Conservation (phyloP, 139 green algal species). For the Chlorella vulgaris region DNA sequence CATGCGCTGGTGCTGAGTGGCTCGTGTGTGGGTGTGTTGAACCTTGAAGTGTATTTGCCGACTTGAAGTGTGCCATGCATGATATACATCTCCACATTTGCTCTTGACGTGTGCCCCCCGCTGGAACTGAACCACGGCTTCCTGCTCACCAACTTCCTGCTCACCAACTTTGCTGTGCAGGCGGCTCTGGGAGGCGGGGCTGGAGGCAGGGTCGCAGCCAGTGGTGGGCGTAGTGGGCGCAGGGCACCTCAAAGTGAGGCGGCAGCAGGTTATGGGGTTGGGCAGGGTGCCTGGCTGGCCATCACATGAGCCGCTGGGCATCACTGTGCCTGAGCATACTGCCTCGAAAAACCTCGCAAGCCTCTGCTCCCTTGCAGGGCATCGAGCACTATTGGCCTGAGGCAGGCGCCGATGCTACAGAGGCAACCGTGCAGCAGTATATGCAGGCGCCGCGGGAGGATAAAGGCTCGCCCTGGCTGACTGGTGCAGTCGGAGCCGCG, state of each 20-base stretch:
- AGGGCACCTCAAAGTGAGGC: conserved; percentile 38
- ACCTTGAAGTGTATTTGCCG: too few relatives aligned
- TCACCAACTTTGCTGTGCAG: too few relatives aligned
- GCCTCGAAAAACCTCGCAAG: too few relatives aligned
- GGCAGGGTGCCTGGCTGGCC: background rate
- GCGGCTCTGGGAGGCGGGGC: conserved; percentile 51
- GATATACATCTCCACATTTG: too few relatives aligned
- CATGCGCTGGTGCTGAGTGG: too few relatives aligned
- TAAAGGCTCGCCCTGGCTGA: background rate
- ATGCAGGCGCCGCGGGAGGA: conserved; percentile 8
- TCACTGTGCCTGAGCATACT: background rate
- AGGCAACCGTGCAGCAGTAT: conserved; percentile 4
- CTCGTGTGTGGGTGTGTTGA: too few relatives aligned
- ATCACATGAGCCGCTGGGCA: background rate
- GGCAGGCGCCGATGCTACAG: conserved; percentile 1
- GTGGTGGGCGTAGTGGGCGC: conserved; percentile 58
- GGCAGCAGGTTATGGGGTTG: background rate
- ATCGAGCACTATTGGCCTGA: background rate
- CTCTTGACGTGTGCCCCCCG: too few relatives aligned
- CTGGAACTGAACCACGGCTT: too few relatives aligned
- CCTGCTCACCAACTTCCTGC: background rate
- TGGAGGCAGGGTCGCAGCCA: conserved; percentile 14
- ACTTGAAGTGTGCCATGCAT: too few relatives aligned
- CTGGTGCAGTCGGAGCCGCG: background rate
- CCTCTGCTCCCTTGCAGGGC: background rate